Conservation (phyloP, 768 basidiomycete genomes). For the Pleurotus sapidus region DNA sequence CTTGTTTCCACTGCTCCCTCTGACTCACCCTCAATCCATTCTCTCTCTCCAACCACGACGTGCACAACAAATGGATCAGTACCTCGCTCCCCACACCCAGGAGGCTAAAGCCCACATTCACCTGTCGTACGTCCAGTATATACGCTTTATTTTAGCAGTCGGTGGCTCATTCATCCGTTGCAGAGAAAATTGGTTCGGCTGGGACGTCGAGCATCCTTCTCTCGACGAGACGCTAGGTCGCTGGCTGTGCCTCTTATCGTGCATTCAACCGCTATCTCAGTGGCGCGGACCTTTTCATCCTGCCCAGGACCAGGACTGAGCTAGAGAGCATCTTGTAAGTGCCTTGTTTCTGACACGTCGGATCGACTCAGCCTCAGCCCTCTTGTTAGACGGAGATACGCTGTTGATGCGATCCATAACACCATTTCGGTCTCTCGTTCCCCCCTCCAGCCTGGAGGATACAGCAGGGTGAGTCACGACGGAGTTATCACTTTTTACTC, state of each 20-base stretch:
- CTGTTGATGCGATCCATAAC: conserved; percentile 81
- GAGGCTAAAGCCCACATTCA: conserved; percentile 72
- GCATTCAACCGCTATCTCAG: conserved; percentile 73
- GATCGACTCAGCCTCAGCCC: conserved; percentile 9
- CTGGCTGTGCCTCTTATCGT: conserved; percentile 77
- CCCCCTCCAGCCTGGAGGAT: conserved; percentile 53
- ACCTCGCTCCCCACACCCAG: conserved; percentile 69
- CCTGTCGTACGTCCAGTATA: conserved; percentile 50
- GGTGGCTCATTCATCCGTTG: conserved; percentile 14
- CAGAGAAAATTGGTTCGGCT: conserved; percentile 66
- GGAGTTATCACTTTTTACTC: neutral
- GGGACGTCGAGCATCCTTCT: conserved; percentile 69
- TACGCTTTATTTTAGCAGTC: neutral
- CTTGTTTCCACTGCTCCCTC: neutral
- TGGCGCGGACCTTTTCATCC: conserved; percentile 68
- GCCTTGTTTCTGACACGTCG: neutral
- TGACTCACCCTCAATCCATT: conserved; percentile 3
- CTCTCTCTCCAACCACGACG: neutral
- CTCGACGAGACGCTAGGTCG: conserved; percentile 73
- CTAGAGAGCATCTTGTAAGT: conserved; percentile 73
- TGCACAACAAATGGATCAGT: conserved; percentile 53
- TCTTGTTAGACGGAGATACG: conserved; percentile 59
- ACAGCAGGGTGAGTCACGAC: conserved; percentile 36
- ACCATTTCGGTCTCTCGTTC: conserved; percentile 69
- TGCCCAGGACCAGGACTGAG: conserved; percentile 62